These are phyloP conservation scores for Neobulgaria alba DNA, from an alignment of 2,329 filamentous ascomycete species.

Conservation along the genomic window DNA sequence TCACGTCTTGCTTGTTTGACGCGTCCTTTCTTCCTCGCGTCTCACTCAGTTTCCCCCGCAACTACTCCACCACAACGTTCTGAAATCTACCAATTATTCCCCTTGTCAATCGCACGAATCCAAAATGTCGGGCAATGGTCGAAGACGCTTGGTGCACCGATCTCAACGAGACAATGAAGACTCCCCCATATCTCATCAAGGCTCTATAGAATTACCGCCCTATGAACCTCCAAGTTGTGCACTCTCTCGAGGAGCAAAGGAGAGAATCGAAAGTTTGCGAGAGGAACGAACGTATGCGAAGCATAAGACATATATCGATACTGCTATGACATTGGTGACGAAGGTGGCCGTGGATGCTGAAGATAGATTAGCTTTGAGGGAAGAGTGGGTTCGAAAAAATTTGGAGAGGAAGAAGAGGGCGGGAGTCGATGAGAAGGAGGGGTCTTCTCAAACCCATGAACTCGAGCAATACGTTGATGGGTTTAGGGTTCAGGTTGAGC, in stretches of 20 bases:
- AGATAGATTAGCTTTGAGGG: conserved; percentile 36
- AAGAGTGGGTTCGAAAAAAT: conserved; percentile 15
- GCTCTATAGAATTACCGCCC: conserved; percentile 25
- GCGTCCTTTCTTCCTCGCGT: too few species aligned
- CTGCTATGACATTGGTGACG: conserved; percentile 36
- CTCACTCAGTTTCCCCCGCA: too few species aligned
- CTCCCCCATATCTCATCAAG: conserved; percentile 19
- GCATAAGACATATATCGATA: conserved; percentile 38
- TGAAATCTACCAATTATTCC: too few species aligned
- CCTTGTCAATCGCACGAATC: too few species aligned
- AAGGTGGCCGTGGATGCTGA: conserved; percentile 45
- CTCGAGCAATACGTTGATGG: conserved; percentile 33
- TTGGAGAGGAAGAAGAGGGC: conserved; percentile 25
- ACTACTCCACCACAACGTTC: too few species aligned
- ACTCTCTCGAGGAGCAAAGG: conserved; percentile 39
- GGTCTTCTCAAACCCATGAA: conserved; percentile 24
- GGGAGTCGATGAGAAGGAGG: conserved; percentile 27
- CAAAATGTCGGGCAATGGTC: not conserved
- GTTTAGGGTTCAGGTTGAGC: conserved; percentile 37
- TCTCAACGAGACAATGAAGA: conserved; percentile 19
- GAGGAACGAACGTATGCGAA: conserved; percentile 31
- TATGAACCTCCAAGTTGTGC: conserved; percentile 46
- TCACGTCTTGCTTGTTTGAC: too few species aligned
- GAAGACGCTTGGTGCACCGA: not conserved
- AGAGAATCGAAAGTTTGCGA: conserved; percentile 37